Base-by-base conservation (phyloP, 257 asterid genomes). In the Echites panduratus region DNA sequence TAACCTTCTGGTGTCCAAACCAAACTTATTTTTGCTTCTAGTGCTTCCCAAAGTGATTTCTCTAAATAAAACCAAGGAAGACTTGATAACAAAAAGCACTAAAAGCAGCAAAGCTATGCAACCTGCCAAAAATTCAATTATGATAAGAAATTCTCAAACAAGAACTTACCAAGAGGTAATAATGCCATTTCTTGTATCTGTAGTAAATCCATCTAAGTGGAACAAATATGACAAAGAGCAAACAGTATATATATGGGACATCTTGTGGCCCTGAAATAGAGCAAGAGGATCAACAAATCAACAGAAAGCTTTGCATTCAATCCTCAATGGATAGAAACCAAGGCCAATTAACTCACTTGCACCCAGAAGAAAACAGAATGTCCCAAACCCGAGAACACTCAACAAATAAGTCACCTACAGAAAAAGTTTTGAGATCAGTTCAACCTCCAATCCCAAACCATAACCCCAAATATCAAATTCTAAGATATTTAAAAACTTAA, bases 191-290 rank as follows among this genome's bases (percentile, higher is more conserved):
- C 87, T 90, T 95, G 87, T 95, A 95, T 68, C 97, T 84, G 80
- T 95, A 95, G 68, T 95, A 95, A 71, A 95, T 90, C 99, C 99
- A 95, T 52, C 99, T 87, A 70, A 89, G 91, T 62, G 99, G 99
- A 74, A 94, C 99, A n/a, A 94, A 94, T 66, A 87, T 88, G 53
- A 91, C 84, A 78, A 89, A 94, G 79, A 91, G 89, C 81, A 91
- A 49, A 82, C 99, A 91, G 59, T 91, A 94, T 44, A 88, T 75
- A 76, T 94, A 94, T 20, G 92, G 95, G 44, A 94, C 87, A 75
- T 88, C 99, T 77, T 94, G 96, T 1, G 98, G 99, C 90, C 99
- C 99, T 94, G 90, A 73, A 47, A 66, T 61, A 79, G 43, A 32
- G 20, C 26, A 66, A 73, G 79, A 70, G 72, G 47, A 40, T 71